Evolutionary conservation across 805 yeast species (phyloP).

Genomic region (Kodamaea restingae): DNA sequence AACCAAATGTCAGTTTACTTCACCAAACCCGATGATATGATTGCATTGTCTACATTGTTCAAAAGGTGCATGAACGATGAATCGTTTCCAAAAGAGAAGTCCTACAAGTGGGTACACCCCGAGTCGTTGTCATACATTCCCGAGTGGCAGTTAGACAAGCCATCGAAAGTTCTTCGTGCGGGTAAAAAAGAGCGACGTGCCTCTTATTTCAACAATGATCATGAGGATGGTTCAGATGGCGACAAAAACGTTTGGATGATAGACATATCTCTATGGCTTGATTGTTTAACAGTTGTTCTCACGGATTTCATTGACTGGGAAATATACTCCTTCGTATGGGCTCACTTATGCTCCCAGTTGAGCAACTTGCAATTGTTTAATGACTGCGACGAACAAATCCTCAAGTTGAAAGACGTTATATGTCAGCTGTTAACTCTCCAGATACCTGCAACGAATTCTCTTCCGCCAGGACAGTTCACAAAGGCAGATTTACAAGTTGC

Average conservation of each 20-base stretch:
- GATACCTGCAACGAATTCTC: slow-evolving; percentile 37
- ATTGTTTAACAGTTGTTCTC: slow-evolving; percentile 45
- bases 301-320: slow-evolving; percentile 65
- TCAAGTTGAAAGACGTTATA: slow-evolving; percentile 40
- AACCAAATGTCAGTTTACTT: slow-evolving; percentile 44
- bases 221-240: slow-evolving; percentile 1
- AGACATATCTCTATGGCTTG: slow-evolving; percentile 45
- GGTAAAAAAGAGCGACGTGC: not conserved
- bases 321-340: slow-evolving; percentile 58
- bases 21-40: slow-evolving; percentile 55
- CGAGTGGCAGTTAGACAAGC: slow-evolving; percentile 35
- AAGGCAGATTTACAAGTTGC: slow-evolving; percentile 66
- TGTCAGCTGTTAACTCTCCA: slow-evolving; percentile 58
- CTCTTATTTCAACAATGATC: not conserved
- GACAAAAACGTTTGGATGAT: slow-evolving; percentile 3
- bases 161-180: slow-evolving; percentile 24
- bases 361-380: slow-evolving; percentile 53
- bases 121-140: slow-evolving; percentile 52
- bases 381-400: slow-evolving; percentile 36
- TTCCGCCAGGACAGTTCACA: slow-evolving; percentile 39
- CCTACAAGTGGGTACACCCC: slow-evolving; percentile 56
- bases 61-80: slow-evolving; percentile 34
- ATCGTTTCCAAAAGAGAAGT: slow-evolving; percentile 16
- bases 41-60: slow-evolving; percentile 59
- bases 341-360: slow-evolving; percentile 69